phyloP scores from a whole-genome alignment of 441 rosid genomes.

The Viola pubescens region DNA sequence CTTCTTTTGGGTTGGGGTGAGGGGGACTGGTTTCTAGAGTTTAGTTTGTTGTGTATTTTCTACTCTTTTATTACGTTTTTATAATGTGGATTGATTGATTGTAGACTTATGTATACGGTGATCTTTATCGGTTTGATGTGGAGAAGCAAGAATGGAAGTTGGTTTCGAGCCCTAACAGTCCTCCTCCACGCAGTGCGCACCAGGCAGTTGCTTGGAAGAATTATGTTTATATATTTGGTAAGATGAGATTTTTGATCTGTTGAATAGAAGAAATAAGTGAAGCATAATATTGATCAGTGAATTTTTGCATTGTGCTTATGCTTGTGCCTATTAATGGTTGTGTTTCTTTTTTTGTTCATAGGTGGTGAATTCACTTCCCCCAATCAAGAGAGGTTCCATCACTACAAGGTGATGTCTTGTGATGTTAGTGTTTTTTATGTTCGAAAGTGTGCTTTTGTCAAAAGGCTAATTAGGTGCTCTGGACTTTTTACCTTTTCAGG shows the following conservation, averaged over 20 bases:
- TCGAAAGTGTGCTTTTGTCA: not conserved
- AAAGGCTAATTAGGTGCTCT: not conserved
- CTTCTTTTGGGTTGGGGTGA: too few species aligned
- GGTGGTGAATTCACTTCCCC: constrained; percentile 99
- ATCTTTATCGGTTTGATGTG: constrained; percentile 78
- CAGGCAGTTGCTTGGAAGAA: constrained; percentile 97
- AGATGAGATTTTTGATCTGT: not conserved
- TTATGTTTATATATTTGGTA: constrained; percentile 86
- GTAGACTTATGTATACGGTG: constrained; percentile 91
- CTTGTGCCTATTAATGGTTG: constrained; percentile 3
- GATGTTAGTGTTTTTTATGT: not conserved
- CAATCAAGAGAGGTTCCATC: constrained; percentile 93
- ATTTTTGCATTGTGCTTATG: not conserved
- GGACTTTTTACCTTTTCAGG: constrained; percentile 29
- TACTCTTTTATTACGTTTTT: not conserved
- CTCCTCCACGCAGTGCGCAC: constrained; percentile 97
- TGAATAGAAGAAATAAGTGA: not conserved
- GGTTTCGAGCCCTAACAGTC: constrained; percentile 90
- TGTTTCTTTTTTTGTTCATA: constrained; percentile 20
- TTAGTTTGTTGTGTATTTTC: not conserved
- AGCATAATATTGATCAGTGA: too few species aligned
- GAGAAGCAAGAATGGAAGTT: constrained; percentile 89
- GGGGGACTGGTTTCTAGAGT: too few species aligned
- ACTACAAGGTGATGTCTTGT: constrained; percentile 61
- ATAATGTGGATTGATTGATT: constrained; percentile 11